Conservation (phyloP, 768 basidiomycete genomes). For the Mycena leptocephala region DNA sequence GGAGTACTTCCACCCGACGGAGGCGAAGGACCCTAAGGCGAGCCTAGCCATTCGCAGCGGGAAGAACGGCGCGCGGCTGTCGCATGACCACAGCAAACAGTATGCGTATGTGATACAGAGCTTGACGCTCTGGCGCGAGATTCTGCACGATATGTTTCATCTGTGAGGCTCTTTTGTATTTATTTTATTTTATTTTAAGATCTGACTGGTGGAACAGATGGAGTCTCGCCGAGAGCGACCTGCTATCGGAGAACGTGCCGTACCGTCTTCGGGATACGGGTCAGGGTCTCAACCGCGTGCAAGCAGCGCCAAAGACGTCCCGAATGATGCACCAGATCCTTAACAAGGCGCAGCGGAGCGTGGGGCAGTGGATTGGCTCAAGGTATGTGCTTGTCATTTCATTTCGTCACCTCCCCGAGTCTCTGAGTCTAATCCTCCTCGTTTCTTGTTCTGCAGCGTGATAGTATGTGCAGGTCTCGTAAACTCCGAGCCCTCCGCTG, state of each 20-base stretch:
- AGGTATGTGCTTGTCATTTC: conserved; percentile 16
- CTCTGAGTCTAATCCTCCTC: conserved; percentile 14
- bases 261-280: conserved; percentile 92
- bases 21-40: conserved; percentile 73
- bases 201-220: conserved; percentile 18
- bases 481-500: conserved; percentile 1
- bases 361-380: conserved; percentile 88
- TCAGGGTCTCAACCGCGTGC: conserved; percentile 92
- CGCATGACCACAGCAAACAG: conserved; percentile 89
- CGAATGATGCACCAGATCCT: conserved; percentile 92
- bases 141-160: conserved; percentile 92
- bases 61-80: conserved; percentile 83
- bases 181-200: neutral
- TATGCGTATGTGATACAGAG: conserved; percentile 91
- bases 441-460: conserved; percentile 64
- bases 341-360: conserved; percentile 85
- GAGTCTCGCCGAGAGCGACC: conserved; percentile 80
- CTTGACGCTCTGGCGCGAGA: conserved; percentile 90
- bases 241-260: conserved; percentile 80
- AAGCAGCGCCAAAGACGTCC: conserved; percentile 90
- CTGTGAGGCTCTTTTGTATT: conserved; percentile 69
- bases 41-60: conserved; percentile 89
- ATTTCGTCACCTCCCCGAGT: neutral
- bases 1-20: conserved; percentile 83
- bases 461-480: conserved; percentile 54